phyloP scores from a whole-genome alignment of 805 yeast species.

The Sugiyamaella floridensis region DNA sequence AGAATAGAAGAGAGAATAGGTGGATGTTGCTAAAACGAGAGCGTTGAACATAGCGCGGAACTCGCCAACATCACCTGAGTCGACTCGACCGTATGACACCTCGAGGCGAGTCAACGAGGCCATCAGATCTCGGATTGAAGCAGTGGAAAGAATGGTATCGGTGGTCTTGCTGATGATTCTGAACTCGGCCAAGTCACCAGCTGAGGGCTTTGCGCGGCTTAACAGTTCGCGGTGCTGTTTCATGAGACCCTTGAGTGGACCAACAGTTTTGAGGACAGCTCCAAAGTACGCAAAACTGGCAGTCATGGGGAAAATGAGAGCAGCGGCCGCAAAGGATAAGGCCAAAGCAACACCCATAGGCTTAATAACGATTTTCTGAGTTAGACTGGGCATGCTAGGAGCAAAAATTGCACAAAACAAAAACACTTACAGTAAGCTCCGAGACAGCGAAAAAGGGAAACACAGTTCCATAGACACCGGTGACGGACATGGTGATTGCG shows the following conservation, averaged over 20 bases:
- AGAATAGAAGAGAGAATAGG: conserved; percentile 20
- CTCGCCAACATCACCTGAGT: conserved; percentile 23
- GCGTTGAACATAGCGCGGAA: conserved; percentile 18
- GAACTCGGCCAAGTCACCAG: conserved; percentile 7
- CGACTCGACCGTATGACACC: conserved; percentile 23
- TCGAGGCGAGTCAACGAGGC: conserved; percentile 17
- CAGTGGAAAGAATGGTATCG: conserved; percentile 13
- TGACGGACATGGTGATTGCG: conserved; percentile 19
- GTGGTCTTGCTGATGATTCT: conserved; percentile 1
- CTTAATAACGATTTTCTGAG: conserved; percentile 17
- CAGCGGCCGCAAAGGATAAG: conserved; percentile 17
- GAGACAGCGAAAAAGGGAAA: conserved; percentile 21
- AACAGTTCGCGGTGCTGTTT: conserved; percentile 4
- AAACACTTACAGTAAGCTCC: background rate
- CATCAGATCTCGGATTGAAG: conserved; percentile 8
- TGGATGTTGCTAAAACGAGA: conserved; percentile 18
- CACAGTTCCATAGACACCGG: conserved; percentile 17
- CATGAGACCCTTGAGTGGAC: conserved; percentile 12
- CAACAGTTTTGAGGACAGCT: conserved; percentile 12
- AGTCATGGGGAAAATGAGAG: conserved; percentile 25
- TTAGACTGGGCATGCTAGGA: conserved; percentile 7
- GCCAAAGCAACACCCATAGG: conserved; percentile 26
- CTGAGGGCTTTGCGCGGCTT: conserved; percentile 13
- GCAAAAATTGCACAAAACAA: background rate
- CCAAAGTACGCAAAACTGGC: conserved; percentile 21